A percentile compares a stretch with the other conserved stretches of the same genome.
Evolutionary conservation across 257 asterid species (phyloP).

Genomic region (Solanum rostratum): DNA sequence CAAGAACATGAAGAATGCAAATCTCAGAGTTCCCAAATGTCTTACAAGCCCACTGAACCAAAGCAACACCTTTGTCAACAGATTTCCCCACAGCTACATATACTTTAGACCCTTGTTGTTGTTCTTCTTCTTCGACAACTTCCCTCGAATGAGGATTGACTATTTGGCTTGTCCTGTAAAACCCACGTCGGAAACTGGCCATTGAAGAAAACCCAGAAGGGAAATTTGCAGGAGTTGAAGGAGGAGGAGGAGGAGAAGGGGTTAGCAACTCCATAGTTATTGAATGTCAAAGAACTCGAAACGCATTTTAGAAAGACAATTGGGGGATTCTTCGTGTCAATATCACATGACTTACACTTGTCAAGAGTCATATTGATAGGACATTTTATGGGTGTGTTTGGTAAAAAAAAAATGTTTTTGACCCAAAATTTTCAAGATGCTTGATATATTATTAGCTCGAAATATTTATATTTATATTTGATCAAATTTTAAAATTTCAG

Average conservation of each 20-base stretch:
- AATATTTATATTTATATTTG: not conserved
- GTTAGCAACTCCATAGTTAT: conserved; percentile 18
- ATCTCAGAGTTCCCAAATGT: conserved; percentile 36
- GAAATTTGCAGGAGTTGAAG: not conserved
- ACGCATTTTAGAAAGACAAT: not conserved
- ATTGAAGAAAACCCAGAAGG: conserved; percentile 11
- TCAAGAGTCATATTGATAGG: not conserved
- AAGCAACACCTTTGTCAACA: conserved; percentile 36
- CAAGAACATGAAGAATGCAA: conserved; percentile 70
- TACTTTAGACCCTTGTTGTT: conserved; percentile 19
- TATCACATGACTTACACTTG: not conserved
- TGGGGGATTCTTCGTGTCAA: not conserved
- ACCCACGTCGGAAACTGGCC: conserved; percentile 6
- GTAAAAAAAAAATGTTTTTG: not conserved
- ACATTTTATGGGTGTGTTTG: not conserved
- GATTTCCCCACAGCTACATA: conserved; percentile 73
- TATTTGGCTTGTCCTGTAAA: conserved; percentile 7
- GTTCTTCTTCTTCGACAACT: not conserved
- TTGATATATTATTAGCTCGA: not conserved
- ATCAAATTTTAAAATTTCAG: not conserved
- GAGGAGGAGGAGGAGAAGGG: conserved; percentile 12
- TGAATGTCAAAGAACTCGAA: not conserved
- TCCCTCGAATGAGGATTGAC: conserved; percentile 10
- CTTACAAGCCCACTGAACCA: conserved; percentile 54
- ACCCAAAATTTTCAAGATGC: not conserved